These are phyloP conservation scores for Solanum chilense DNA, from an alignment of 257 asterid genomes.

Conservation along the genomic window DNA sequence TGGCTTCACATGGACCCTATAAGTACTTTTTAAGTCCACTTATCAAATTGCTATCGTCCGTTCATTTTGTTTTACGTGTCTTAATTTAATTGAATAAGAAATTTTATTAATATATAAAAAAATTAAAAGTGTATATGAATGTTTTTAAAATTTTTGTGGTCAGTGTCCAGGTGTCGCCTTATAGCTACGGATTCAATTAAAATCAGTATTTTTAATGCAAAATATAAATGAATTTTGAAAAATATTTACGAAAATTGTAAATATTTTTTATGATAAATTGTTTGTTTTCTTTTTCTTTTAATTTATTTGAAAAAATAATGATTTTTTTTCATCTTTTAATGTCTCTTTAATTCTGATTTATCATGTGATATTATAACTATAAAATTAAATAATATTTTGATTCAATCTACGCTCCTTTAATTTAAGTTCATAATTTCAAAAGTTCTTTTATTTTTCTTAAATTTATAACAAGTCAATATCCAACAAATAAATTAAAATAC, in stretches of 20 bases:
- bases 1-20: neutral
- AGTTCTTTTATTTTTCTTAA: neutral
- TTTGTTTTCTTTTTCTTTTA: too few relatives aligned
- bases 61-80: neutral
- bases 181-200: too few relatives aligned
- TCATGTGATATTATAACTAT: neutral
- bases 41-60: neutral
- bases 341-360: neutral
- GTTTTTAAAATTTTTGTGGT: neutral
- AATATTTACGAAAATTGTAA: too few relatives aligned
- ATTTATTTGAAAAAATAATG: too few relatives aligned
- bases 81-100: neutral
- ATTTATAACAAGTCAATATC: neutral
- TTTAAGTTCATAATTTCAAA: neutral
- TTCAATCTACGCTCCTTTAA: neutral
- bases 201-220: too few relatives aligned
- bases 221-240: neutral
- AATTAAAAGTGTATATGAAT: neutral
- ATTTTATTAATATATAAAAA: neutral
- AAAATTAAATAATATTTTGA: neutral
- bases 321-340: neutral
- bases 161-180: neutral
- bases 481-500: rapidly evolving
- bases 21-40: neutral
- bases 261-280: too few relatives aligned